Base-by-base conservation (phyloP, 495 filamentous ascomycete species). In the Neurospora sp. region DNA sequence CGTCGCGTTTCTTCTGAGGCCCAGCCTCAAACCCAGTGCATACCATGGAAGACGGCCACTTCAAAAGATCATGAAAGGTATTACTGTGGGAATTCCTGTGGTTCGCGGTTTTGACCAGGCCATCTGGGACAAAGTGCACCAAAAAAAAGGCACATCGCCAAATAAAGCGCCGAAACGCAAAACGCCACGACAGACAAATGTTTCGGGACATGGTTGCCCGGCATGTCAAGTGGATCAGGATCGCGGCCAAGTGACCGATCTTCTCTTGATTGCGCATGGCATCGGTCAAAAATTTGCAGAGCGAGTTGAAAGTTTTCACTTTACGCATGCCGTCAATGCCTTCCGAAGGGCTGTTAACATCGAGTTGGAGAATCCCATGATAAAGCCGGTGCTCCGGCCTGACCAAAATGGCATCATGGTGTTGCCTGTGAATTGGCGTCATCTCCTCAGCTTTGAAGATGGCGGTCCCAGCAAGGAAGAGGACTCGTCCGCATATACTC, bases 271-370 rank as follows among this genome's bases (percentile, higher is more conserved):
- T 31, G 93, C 96, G 61, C 96, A 99, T 79, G 96, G 94, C 14
- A 98, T 99, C 69, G 96, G 96, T 0, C 96, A 99, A 79, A 98
- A 98, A 78, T 84, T 98, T n/a, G 96, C 94, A 0, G 94, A 99
- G 76, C 87, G 94, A 18, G 91, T 99, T 69, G 96, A 98, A 79
- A 97, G 93, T 79, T 99, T 93, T 76, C 92, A 97, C 77, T 99
- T 99, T 78, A 98, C 96, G 0, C 94, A 98, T 79, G 91, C 93
- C 4, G 94, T 98, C 77, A 98, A 97, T 76, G 86, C 90, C 0
- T 94, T 99, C 73, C 89, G 96, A n/a, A 88, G 94, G 71, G 87
- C 90, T 14, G 84, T 98, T 68, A 97, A 97, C 74, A 85, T 95
- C 69, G 95, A 98, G 78, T 86, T 97, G 37, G 88, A 88, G 44